A percentile compares a stretch with the other conserved stretches of the same genome.
Evolutionary conservation across 495 filamentous ascomycete genomes (phyloP).

Genomic region (Xylaria telfairii): DNA sequence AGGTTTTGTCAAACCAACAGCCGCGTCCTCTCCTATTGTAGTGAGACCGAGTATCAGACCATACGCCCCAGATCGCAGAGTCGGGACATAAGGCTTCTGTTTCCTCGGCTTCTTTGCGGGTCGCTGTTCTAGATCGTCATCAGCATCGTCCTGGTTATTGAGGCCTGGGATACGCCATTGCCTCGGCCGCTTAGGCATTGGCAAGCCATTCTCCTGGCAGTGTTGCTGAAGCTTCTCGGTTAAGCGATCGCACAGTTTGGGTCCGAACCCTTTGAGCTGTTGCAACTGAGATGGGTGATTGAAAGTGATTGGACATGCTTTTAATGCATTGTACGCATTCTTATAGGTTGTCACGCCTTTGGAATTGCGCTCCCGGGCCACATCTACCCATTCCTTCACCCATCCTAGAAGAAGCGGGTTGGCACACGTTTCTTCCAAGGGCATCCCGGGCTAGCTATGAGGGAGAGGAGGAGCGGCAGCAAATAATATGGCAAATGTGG

Average conservation of each 20-base stretch:
- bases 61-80: slow-evolving; percentile 74
- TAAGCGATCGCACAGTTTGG: slow-evolving; percentile 71
- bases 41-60: slow-evolving; percentile 73
- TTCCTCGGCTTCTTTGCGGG: slow-evolving; percentile 69
- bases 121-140: slow-evolving; percentile 48
- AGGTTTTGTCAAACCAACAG: slow-evolving; percentile 67
- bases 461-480: slow-evolving; percentile 5
- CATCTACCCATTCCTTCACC: slow-evolving; percentile 83
- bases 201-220: slow-evolving; percentile 71
- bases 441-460: slow-evolving; percentile 23
- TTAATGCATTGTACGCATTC: slow-evolving; percentile 81
- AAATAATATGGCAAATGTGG: background rate
- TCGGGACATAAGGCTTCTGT: slow-evolving; percentile 73
- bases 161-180: slow-evolving; percentile 35
- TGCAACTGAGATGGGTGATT: slow-evolving; percentile 76
- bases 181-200: slow-evolving; percentile 67
- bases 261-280: slow-evolving; percentile 74
- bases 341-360: slow-evolving; percentile 78
- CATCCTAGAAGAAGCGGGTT: slow-evolving; percentile 79
- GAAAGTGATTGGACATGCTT: slow-evolving; percentile 75
- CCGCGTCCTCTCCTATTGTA: slow-evolving; percentile 60
- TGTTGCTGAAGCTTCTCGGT: slow-evolving; percentile 71
- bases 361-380: slow-evolving; percentile 70
- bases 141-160: slow-evolving; percentile 36
- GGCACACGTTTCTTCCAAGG: slow-evolving; percentile 53